Evolutionary conservation across 345 rosid genomes (phyloP).

Genomic region (Sisymbrium altissimum): DNA sequence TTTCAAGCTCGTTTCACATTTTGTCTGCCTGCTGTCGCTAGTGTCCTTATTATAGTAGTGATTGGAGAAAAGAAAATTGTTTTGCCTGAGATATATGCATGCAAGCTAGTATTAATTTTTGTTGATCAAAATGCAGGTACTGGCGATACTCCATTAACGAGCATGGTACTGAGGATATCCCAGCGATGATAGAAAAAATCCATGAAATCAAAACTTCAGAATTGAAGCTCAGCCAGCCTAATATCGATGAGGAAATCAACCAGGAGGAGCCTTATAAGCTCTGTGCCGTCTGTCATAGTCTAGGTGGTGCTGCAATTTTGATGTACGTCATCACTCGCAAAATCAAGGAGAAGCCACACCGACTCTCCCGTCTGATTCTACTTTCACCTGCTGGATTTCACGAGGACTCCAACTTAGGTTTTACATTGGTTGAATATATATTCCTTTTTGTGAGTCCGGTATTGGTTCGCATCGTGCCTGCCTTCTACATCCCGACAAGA

Average conservation of each 20-base stretch:
- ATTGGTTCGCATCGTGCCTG: constrained; percentile 61
- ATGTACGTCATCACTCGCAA: constrained; percentile 66
- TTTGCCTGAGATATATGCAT: neutral
- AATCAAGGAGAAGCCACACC: constrained; percentile 70
- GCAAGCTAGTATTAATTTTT: constrained; percentile 5
- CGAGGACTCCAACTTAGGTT: constrained; percentile 61
- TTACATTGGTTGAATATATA: constrained; percentile 55
- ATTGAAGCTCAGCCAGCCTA: constrained; percentile 59
- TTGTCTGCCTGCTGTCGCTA: neutral
- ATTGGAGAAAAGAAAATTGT: neutral
- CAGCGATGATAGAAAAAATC: constrained; percentile 95
- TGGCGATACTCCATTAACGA: constrained; percentile 93
- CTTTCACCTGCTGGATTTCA: constrained; percentile 97
- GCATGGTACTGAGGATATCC: constrained; percentile 87
- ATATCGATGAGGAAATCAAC: constrained; percentile 46
- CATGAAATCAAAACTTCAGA: constrained; percentile 83
- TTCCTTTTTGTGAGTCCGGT: constrained; percentile 61
- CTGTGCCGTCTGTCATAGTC: constrained; percentile 85
- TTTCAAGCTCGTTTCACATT: neutral
- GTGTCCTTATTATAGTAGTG: neutral
- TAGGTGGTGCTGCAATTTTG: constrained; percentile 94
- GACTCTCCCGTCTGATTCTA: constrained; percentile 77
- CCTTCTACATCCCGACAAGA: constrained; percentile 88
- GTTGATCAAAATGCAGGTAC: constrained; percentile 49
- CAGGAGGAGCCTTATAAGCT: constrained; percentile 77